A percentile compares a stretch with the other conserved stretches of the same genome.
Conservation (phyloP, 306 rosid genomes). For the Prunus mongolica region DNA sequence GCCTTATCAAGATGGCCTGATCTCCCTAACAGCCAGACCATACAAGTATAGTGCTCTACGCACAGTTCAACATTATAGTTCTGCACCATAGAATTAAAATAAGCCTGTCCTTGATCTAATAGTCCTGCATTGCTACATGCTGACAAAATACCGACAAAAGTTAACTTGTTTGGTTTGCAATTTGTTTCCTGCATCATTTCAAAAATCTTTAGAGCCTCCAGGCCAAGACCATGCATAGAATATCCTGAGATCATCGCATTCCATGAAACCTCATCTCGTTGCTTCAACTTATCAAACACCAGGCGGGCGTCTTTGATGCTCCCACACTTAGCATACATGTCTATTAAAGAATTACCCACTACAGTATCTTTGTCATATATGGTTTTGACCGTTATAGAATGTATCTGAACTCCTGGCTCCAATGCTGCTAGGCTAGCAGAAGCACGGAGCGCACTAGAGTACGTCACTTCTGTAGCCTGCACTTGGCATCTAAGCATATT, state of each 20-base stretch:
- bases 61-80: slow-evolving; percentile 56
- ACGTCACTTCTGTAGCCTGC: slow-evolving; percentile 42
- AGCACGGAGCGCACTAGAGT: slow-evolving; percentile 50
- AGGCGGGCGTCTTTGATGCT: slow-evolving; percentile 34
- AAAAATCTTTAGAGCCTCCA: slow-evolving; percentile 37
- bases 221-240: slow-evolving; percentile 42
- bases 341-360: slow-evolving; percentile 47
- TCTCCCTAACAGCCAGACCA: slow-evolving; percentile 59
- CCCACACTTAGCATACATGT: slow-evolving; percentile 58
- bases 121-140: slow-evolving; percentile 52
- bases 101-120: slow-evolving; percentile 41
- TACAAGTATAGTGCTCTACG: slow-evolving; percentile 78
- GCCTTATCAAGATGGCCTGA: slow-evolving; percentile 65
- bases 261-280: slow-evolving; percentile 46
- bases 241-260: slow-evolving; percentile 49
- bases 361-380: slow-evolving; percentile 30
- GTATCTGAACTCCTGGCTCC: slow-evolving; percentile 47
- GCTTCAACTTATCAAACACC: slow-evolving; percentile 36
- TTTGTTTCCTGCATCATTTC: slow-evolving; percentile 37
- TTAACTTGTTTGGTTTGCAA: slow-evolving; percentile 38
- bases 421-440: slow-evolving; percentile 41
- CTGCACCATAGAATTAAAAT: slow-evolving; percentile 37
- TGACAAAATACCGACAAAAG: slow-evolving; percentile 48
- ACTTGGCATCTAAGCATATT: slow-evolving; percentile 31
- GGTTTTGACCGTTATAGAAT: slow-evolving; percentile 43